Evolutionary conservation across 2,329 filamentous ascomycete species (phyloP).

Genomic region (Paraconiothyrium brasiliense): DNA sequence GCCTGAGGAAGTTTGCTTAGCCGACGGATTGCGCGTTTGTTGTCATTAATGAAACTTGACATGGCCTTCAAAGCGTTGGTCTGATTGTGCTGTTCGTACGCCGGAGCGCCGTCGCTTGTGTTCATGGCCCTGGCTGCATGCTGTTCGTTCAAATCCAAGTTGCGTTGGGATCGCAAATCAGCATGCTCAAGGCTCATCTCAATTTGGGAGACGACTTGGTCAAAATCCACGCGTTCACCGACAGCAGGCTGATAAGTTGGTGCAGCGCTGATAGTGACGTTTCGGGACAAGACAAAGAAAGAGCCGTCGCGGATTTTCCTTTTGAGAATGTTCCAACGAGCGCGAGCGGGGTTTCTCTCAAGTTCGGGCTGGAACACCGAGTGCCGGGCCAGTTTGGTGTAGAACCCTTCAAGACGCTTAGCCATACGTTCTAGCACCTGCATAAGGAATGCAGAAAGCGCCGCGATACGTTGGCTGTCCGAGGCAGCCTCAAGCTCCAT

Average conservation of each 20-base stretch:
- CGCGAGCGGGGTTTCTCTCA: conserved; percentile 63
- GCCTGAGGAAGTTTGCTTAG: conserved; percentile 31
- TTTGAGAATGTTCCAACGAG: conserved; percentile 62
- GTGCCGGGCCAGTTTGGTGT: conserved; percentile 59
- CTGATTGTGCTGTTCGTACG: conserved; percentile 56
- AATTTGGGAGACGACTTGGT: conserved; percentile 57
- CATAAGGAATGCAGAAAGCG: conserved; percentile 57
- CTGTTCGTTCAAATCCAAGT: conserved; percentile 53
- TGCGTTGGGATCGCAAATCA: conserved; percentile 25
- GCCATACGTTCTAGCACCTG: conserved; percentile 65
- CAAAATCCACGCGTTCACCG: conserved; percentile 55
- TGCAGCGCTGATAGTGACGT: conserved; percentile 23
- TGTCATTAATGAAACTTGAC: conserved; percentile 43
- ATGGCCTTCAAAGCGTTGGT: conserved; percentile 56
- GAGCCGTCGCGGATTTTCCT: conserved; percentile 61
- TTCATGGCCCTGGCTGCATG: conserved; percentile 51
- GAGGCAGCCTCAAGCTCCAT: conserved; percentile 53
- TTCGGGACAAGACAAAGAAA: conserved; percentile 60
- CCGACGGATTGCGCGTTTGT: conserved; percentile 33
- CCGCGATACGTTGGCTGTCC: conserved; percentile 52
- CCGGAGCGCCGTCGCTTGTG: conserved; percentile 47
- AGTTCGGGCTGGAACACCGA: conserved; percentile 63
- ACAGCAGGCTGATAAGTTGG: conserved; percentile 15
- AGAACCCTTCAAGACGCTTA: conserved; percentile 62
- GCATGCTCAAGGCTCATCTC: conserved; percentile 45